These are phyloP conservation scores for Daldinia eschscholtzii DNA, from an alignment of 2,329 filamentous ascomycete species.

Conservation along the genomic window DNA sequence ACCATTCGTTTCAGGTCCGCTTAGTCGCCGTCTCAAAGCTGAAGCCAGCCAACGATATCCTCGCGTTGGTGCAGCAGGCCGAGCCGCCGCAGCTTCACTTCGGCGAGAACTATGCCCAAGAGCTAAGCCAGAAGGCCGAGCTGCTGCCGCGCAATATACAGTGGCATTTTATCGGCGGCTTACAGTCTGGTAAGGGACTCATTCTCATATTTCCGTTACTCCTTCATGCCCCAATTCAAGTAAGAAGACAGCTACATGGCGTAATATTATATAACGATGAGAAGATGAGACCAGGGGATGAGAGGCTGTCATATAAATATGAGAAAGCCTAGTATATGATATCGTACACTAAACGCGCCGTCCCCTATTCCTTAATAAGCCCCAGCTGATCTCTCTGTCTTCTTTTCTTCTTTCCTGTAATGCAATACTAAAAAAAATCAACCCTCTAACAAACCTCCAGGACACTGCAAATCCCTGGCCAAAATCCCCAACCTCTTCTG, in stretches of 20 bases:
- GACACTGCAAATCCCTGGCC: conserved; percentile 90
- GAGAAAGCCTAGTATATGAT: neutral
- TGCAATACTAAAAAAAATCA: too few species aligned
- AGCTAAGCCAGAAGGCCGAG: conserved; percentile 86
- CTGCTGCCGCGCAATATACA: conserved; percentile 80
- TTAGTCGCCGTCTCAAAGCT: conserved; percentile 96
- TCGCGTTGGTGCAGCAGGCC: conserved; percentile 79
- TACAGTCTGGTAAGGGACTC: conserved; percentile 76
- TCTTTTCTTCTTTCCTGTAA: too few species aligned
- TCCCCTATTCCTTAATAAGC: neutral
- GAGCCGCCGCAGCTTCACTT: conserved; percentile 78
- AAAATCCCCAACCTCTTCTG: conserved; percentile 90
- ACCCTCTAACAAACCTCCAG: conserved; percentile 56
- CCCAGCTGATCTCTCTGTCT: neutral
- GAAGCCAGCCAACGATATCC: conserved; percentile 91
- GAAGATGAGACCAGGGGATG: neutral
- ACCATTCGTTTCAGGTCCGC: conserved; percentile 68
- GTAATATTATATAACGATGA: neutral
- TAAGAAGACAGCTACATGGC: neutral
- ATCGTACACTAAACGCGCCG: neutral
- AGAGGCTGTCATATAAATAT: neutral
- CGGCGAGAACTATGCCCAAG: conserved; percentile 96
- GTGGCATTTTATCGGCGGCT: conserved; percentile 97
- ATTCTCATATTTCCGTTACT: neutral
- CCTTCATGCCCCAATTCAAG: neutral